Evolutionary conservation across 768 basidiomycete species (phyloP).

Genomic region (Suillus alpinus): DNA sequence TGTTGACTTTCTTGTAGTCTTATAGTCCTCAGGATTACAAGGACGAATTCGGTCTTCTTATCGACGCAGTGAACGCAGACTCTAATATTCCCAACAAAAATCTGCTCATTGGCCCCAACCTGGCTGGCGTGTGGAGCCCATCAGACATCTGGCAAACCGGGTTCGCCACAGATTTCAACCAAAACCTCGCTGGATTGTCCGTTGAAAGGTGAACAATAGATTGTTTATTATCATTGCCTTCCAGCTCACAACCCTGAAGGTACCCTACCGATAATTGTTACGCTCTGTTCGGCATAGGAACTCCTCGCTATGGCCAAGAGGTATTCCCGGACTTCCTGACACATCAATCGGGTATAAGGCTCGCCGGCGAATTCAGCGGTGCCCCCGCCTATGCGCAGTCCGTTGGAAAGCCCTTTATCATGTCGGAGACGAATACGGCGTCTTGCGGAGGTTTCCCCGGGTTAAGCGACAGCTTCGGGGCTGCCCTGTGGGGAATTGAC

Average conservation of each 20-base stretch:
- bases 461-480: slow-evolving; percentile 58
- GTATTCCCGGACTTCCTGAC: slow-evolving; percentile 47
- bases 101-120: slow-evolving; percentile 61
- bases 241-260: slow-evolving; percentile 30
- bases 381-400: slow-evolving; percentile 41
- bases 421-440: slow-evolving; percentile 60
- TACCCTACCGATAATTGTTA: slow-evolving; percentile 65
- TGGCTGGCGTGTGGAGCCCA: slow-evolving; percentile 55
- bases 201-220: slow-evolving; percentile 48
- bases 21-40: slow-evolving; percentile 42
- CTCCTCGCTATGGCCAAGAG: slow-evolving; percentile 39
- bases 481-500: slow-evolving; percentile 52
- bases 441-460: slow-evolving; percentile 48
- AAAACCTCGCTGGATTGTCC: slow-evolving; percentile 41
- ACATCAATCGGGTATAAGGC: slow-evolving; percentile 47
- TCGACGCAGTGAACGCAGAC: slow-evolving; percentile 41
- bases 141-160: slow-evolving; percentile 53
- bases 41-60: slow-evolving; percentile 48
- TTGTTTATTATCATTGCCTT: not conserved
- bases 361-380: slow-evolving; percentile 53
- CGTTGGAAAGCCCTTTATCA: slow-evolving; percentile 42
- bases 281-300: slow-evolving; percentile 44
- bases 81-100: slow-evolving; percentile 37
- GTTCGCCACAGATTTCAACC: slow-evolving; percentile 43
- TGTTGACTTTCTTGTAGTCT: slow-evolving; percentile 16